A percentile compares a stretch with the other conserved stretches of the same genome.
phyloP scores from a whole-genome alignment of 2,329 filamentous ascomycete species.

The Paraphaeosphaeria sporulosa region DNA sequence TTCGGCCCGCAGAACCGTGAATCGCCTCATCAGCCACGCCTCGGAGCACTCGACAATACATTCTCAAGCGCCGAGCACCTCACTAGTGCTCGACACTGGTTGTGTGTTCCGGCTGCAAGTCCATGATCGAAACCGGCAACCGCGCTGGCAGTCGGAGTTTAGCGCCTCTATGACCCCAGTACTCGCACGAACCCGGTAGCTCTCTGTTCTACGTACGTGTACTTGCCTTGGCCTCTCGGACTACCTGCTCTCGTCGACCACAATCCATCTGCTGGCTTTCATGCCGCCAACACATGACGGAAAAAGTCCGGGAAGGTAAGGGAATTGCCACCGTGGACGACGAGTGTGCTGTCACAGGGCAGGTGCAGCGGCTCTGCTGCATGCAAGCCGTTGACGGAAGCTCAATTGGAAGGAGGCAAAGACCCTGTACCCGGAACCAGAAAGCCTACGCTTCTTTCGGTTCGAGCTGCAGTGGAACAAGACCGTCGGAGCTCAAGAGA shows the following conservation, averaged over 20 bases:
- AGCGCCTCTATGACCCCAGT: not conserved
- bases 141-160: not conserved
- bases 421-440: slow-evolving; percentile 8
- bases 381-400: slow-evolving; percentile 9
- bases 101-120: not conserved
- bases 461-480: slow-evolving; percentile 1
- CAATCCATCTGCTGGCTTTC: not conserved
- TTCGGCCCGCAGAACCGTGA: not conserved
- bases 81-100: not conserved
- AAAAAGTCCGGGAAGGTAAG: not conserved
- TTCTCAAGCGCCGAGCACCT: not conserved
- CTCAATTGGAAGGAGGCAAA: slow-evolving; percentile 21
- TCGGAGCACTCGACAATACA: not conserved
- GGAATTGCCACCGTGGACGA: slow-evolving; percentile 14
- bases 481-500: not conserved
- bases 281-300: not conserved
- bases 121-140: not conserved
- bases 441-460: slow-evolving; percentile 2
- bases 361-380: slow-evolving; percentile 19
- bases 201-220: not conserved
- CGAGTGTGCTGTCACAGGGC: slow-evolving; percentile 29
- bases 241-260: not conserved
- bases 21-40: too few relatives aligned
- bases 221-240: not conserved
- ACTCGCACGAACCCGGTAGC: not conserved